Evolutionary conservation across 2,329 filamentous ascomycete genomes (phyloP).

Genomic region (Paramyrothecium roridum): DNA sequence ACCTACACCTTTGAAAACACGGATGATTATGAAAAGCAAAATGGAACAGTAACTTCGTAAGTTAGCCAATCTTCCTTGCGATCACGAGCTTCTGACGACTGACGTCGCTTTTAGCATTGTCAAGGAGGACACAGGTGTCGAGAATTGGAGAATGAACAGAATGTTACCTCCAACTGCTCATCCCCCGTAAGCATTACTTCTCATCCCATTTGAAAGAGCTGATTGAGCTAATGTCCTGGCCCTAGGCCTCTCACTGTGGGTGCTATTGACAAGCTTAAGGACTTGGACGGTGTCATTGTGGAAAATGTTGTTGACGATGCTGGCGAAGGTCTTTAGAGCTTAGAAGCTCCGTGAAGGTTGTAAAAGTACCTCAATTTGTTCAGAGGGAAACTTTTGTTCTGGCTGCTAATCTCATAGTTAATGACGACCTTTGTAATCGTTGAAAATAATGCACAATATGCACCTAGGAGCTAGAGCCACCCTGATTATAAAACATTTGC

Average conservation of each 20-base stretch:
- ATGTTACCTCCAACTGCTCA: not conserved
- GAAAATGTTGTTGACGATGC: not conserved
- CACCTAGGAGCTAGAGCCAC: no score
- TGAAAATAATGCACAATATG: no score
- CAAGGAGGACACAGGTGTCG: not conserved
- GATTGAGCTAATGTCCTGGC: not conserved
- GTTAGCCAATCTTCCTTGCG: not conserved
- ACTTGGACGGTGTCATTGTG: not conserved
- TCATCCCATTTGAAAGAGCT: not conserved
- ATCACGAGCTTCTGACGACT: not conserved
- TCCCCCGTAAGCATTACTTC: not conserved
- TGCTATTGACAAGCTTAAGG: not conserved
- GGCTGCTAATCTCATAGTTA: no score
- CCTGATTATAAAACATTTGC: no score
- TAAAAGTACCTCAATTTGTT: not conserved
- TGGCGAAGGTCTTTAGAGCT: not conserved
- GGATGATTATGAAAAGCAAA: not conserved
- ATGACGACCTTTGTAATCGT: no score
- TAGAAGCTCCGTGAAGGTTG: not conserved
- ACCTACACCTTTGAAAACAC: not conserved
- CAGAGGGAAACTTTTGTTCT: not conserved
- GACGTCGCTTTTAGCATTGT: not conserved
- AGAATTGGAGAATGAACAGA: not conserved
- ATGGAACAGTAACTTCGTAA: not conserved
- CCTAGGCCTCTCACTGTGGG: not conserved